Conservation (phyloP, 768 basidiomycete species). For the Lactarius psammicola region DNA sequence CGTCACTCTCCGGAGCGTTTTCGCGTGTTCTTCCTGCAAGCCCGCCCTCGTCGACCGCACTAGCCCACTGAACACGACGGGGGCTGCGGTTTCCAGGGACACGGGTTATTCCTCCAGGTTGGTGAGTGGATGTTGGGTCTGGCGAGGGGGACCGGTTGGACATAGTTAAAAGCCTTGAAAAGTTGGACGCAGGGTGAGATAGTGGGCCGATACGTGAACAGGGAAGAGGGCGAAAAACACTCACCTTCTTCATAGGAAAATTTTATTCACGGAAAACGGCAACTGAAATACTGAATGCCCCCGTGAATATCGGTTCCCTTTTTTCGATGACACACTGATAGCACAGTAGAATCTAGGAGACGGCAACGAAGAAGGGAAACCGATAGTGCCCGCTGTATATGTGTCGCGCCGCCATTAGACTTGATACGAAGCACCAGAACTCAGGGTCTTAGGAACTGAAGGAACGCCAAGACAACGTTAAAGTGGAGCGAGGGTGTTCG, state of each 20-base stretch:
- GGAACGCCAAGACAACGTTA: neutral
- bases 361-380: neutral
- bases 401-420: neutral
- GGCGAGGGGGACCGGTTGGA: neutral
- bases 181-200: neutral
- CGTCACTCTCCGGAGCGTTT: slow-evolving; percentile 6
- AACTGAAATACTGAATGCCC: neutral
- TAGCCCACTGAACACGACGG: slow-evolving; percentile 29
- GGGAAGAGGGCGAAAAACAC: slow-evolving; percentile 1
- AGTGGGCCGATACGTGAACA: neutral
- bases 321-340: too few species aligned
- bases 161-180: neutral
- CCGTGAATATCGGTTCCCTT: neutral
- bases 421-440: neutral
- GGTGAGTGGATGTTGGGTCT: neutral
- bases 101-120: slow-evolving; percentile 2
- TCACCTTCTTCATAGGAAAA: neutral
- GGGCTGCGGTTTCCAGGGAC: slow-evolving; percentile 23
- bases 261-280: neutral
- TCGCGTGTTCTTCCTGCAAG: neutral
- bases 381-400: neutral
- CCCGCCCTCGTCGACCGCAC: slow-evolving; percentile 6
- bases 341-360: neutral
- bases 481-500: slow-evolving; percentile 3
- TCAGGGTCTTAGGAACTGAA: neutral